Evolutionary conservation across 805 yeast species (phyloP), one percentile per base, ranked within the genome.

Genomic region (Metschnikowia similis): DNA sequence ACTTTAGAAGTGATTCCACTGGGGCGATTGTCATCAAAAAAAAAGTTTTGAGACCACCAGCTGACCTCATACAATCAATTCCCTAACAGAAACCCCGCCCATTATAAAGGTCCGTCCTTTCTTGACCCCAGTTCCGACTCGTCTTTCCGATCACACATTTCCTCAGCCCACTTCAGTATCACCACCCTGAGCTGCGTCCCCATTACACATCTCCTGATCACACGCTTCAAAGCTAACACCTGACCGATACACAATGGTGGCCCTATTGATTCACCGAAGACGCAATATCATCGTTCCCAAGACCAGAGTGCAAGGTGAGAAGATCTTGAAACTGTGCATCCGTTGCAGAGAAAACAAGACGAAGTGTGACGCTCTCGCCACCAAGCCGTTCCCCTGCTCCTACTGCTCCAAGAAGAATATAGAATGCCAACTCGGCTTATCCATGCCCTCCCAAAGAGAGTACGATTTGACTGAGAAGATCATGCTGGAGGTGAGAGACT

Each of bases 301-400:
- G 26, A 13, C 54, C 29, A 41, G 41, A 21, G 45, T 11, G 43
- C 48, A 50, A 28, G 63, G 62, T 17, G 58, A 52, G n/a, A 58
- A 52, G 47, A 38, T 62, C 28, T 56, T 63, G 43, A 82, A 82
- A 56, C 78, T 87, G 9, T 84, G 89, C 60, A 72, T 77, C 4
- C 69, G 85, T 31, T 84, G 89, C 63, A 72, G 89, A 34, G 79
- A 79, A 58, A 85, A 82, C 56, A 84, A 84, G 62, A 82, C 84
- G 14, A 81, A 77, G 58, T 84, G 89, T 64, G 84, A 84, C 59
- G 84, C 84, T 10, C 54, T 66, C 11, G 59, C 60, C 26, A 76
- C 80, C 13, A 64, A 71, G 34, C 88, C 89, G 3, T 60, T 65
- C 26, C 78, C 86, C 0, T 84, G 89, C 58, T 63, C 83, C 2